Evolutionary conservation across 2,329 filamentous ascomycete genomes (phyloP).

Genomic region (Penicillium capsulatum): DNA sequence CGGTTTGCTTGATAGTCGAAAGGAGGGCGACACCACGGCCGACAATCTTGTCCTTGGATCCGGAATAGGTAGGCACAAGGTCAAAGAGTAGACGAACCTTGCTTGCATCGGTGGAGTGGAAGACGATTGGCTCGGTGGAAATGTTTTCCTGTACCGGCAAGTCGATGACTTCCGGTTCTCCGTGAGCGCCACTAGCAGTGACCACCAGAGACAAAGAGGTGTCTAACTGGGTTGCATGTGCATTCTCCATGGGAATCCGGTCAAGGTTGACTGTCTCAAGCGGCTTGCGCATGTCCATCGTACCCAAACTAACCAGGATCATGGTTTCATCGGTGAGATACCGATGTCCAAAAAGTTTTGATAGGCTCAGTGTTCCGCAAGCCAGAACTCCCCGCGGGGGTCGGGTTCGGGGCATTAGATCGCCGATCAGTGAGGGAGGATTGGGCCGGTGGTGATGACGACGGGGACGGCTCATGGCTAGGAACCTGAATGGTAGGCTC

Average conservation of each 20-base stretch:
- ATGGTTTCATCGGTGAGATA: conserved; percentile 87
- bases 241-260: conserved; percentile 78
- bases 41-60: conserved; percentile 72
- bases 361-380: conserved; percentile 63
- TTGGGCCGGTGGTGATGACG: conserved; percentile 34
- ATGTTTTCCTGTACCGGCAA: conserved; percentile 91
- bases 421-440: conserved; percentile 44
- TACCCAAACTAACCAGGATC: conserved; percentile 86
- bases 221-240: conserved; percentile 88
- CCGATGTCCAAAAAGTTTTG: conserved; percentile 92
- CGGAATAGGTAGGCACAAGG: conserved; percentile 91
- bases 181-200: conserved; percentile 76
- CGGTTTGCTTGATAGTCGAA: conserved; percentile 74
- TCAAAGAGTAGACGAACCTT: conserved; percentile 92
- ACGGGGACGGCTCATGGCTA: conserved; percentile 28
- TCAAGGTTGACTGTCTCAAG: conserved; percentile 80
- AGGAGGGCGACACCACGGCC: conserved; percentile 85
- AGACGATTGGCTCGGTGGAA: conserved; percentile 87
- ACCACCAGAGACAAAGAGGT: conserved; percentile 90
- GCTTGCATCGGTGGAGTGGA: conserved; percentile 70
- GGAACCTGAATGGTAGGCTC: conserved; percentile 33
- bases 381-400: conserved; percentile 40
- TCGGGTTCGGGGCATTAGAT: conserved; percentile 31
- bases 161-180: conserved; percentile 85
- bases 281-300: conserved; percentile 86